Evolutionary conservation across 805 yeast genomes (phyloP), one percentile per base, ranked within the genome.

Genomic region (Blastobotrys attinorum): DNA sequence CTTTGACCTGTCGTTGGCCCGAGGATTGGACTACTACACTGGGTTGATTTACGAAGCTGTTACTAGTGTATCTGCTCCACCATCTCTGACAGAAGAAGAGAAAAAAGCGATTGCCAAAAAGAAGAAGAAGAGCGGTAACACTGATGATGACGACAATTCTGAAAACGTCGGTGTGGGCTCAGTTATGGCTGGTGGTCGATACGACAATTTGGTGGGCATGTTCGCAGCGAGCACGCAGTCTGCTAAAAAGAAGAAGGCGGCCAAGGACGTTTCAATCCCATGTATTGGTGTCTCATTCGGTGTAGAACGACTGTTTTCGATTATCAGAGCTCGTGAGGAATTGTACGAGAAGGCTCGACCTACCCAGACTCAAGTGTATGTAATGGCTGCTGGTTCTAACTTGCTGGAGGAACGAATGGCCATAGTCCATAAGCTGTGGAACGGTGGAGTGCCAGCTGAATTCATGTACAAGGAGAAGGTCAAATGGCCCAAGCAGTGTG

Each of bases 361-460:
- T 29, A 75, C 89, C 22, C 79, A 90, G 31, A 94, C 98, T 16
- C 95, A 92, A 63, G 97, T 86, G 11, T 92, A 72, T 59, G 82
- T 92, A 40, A 89, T 92, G 96, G 97, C 98, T 1, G 89, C 92
- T 59, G 98, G 98, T 53, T 97, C 97, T 58, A 98, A 97, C 4
- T 87, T 85, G 69, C 69, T 92, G 58, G 76, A 79, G 46, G 97
- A 92, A 69, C 82, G 98, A 70, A 88, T 92, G 96, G 56, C 73
- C 23, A 75, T 92, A 38, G 79, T 96, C 43, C 81, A 86, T 58
- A 63, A 71, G 55, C 73, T 92, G 55, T 92, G 98, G 98, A 71
- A 71, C 33, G 83, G 82, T 6, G 96, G 92, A 29, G 80, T 92
- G 51, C 94, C 86, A 61, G 72, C 95, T 38, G 98, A 92, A 68